phyloP scores from a whole-genome alignment of 2,329 filamentous ascomycete species.

The Cordyceps militaris region DNA sequence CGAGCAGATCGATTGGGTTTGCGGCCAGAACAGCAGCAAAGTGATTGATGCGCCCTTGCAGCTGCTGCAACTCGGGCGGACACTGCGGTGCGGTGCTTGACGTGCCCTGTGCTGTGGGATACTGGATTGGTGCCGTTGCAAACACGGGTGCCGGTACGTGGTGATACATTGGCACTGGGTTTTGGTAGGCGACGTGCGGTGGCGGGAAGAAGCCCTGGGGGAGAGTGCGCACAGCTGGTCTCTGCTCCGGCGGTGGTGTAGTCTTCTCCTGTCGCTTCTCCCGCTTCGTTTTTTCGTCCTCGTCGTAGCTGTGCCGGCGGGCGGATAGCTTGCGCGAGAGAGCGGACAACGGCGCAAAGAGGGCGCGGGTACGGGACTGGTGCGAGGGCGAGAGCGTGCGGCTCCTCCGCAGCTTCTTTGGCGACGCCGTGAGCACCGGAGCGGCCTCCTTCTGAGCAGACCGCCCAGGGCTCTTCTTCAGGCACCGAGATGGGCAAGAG shows the following conservation, averaged over 20 bases:
- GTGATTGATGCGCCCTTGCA: not conserved
- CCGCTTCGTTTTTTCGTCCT: not conserved
- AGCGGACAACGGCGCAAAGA: not conserved
- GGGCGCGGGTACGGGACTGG: not conserved
- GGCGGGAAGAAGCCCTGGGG: not conserved
- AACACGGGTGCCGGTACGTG: not conserved
- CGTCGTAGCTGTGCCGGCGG: conserved; percentile 1
- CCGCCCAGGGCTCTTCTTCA: not conserved
- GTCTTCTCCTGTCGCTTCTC: not conserved
- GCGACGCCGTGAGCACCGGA: not conserved
- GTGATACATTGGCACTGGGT: not conserved
- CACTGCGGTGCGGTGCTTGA: not conserved
- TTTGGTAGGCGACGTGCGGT: not conserved
- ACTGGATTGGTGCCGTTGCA: not conserved
- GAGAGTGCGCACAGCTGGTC: not conserved
- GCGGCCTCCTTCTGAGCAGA: not conserved
- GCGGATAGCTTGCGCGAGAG: not conserved
- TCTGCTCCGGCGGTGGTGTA: not conserved
- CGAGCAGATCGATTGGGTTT: not conserved
- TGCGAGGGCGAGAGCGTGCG: conserved; percentile 5
- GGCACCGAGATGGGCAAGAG: not conserved
- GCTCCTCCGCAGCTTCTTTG: conserved; percentile 3
- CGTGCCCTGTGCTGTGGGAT: not conserved
- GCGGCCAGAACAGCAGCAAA: not conserved
- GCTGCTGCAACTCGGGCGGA: not conserved